A percentile compares a stretch with the other conserved stretches of the same genome.
phyloP scores from a whole-genome alignment of 2,329 filamentous ascomycete species.

The Hypocrella siamensis region DNA sequence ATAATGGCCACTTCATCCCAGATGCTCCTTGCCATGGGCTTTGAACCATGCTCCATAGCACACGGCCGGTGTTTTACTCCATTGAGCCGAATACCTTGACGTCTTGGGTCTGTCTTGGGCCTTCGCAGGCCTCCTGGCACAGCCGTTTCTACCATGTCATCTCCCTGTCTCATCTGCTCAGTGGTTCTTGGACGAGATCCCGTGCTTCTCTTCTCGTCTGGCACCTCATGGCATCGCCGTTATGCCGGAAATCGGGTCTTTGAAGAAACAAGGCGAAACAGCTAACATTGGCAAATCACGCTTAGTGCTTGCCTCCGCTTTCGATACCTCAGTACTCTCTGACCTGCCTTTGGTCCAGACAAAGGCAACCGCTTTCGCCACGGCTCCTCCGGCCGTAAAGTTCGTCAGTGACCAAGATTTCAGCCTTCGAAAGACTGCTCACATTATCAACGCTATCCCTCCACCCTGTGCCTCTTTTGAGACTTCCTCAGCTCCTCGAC shows the following conservation, averaged over 20 bases:
- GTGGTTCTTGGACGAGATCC: background rate
- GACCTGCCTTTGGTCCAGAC: conserved; percentile 48
- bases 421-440: conserved; percentile 46
- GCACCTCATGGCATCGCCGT: too few relatives aligned
- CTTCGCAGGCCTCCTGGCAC: too few relatives aligned
- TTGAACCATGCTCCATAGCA: too few relatives aligned
- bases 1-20: conserved; percentile 2
- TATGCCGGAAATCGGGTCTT: too few relatives aligned
- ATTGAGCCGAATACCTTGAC: too few relatives aligned
- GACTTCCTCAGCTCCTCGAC: conserved; percentile 32
- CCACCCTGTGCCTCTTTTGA: conserved; percentile 36
- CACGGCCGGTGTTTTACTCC: too few relatives aligned
- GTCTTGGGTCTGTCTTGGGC: too few relatives aligned
- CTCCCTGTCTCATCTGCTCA: too few relatives aligned
- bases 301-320: background rate
- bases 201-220: background rate
- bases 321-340: background rate
- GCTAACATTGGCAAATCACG: too few relatives aligned
- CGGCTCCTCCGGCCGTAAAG: conserved; percentile 47
- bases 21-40: too few relatives aligned
- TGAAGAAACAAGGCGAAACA: too few relatives aligned
- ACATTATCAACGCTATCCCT: conserved; percentile 51
- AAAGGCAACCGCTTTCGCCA: conserved; percentile 44
- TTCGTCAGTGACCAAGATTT: conserved; percentile 56
- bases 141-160: too few relatives aligned